Base-by-base conservation (phyloP, 176 grass and related monocot genomes). In the Zea luxurians region DNA sequence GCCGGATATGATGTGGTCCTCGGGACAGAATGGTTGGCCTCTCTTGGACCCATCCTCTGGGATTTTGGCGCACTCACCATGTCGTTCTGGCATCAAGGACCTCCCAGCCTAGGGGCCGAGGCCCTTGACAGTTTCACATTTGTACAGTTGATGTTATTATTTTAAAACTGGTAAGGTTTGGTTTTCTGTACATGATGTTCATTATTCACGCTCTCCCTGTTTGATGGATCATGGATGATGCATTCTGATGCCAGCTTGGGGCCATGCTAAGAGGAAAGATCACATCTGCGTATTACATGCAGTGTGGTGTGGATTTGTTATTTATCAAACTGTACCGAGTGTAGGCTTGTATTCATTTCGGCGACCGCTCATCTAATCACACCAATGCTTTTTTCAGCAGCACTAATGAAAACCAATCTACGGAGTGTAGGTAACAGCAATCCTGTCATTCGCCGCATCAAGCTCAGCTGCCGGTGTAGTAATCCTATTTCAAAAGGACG, bases 391-490 rank as follows among this genome's bases (percentile, higher is more conserved):
- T 64, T 27, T 27, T 27, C 36, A 43, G 61, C 60, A 45, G 74
- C 13, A 66, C 66, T 81, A 72, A 77, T 9, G 36, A 2, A 27
- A 37, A 37, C 47, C 48, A n/a, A 58, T 64, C 36, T 85, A 37
- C 35, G 49, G 15, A 43, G 76, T 86, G 44, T 77, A 97, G 94
- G 94, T 94, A 74, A 92, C 94, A 43, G 89, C 94, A 61, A 82
- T 88, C 75, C 80, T 97, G 47, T 92, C 94, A 27, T 92, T 93
- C 4, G 89, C 94, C 37, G 94, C 94, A 40, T 88, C 91, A 61
- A 90, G 91, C 83, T 97, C 94, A 27, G 84, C 94, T 66, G 91
- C 63, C 46, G 94, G 91, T 62, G 89, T 97, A 4, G 85, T 84
- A 46, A 78, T 97, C 82, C 86, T 97, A 37, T 94, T 97, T 81